Evolutionary conservation across 108 stramenopile genomes (phyloP).

Genomic region (Skeletonema menzelii): DNA sequence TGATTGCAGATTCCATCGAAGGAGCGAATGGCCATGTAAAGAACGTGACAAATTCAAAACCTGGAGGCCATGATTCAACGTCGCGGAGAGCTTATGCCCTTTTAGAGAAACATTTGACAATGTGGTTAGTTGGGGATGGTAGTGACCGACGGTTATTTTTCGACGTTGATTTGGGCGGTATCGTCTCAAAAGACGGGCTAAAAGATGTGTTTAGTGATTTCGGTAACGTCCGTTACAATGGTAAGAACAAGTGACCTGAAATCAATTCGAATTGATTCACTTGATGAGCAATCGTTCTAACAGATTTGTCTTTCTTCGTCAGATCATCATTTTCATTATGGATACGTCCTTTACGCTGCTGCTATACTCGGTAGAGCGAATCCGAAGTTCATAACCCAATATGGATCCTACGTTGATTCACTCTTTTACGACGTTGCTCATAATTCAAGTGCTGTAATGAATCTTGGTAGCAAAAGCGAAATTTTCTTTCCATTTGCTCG

Average conservation of each 20-base stretch:
- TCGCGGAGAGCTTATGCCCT: constrained; percentile 26
- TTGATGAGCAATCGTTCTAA: neutral
- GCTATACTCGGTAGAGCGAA: constrained; percentile 69
- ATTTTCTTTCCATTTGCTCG: constrained; percentile 77
- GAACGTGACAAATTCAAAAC: constrained; percentile 9
- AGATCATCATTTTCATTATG: constrained; percentile 85
- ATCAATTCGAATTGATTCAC: neutral
- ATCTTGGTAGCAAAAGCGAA: constrained; percentile 15
- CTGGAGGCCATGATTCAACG: neutral
- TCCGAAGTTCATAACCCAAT: constrained; percentile 62
- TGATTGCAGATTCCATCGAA: constrained; percentile 54
- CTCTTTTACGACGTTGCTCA: constrained; percentile 81
- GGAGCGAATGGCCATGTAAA: constrained; percentile 8
- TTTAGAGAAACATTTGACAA: constrained; percentile 36
- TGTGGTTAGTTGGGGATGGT: constrained; percentile 35
- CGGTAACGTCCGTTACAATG: constrained; percentile 30
- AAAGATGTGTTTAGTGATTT: constrained; percentile 39
- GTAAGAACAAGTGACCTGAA: neutral
- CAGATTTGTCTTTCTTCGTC: neutral
- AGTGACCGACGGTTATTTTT: constrained; percentile 26
- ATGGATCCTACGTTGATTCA: constrained; percentile 69
- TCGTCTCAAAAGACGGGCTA: constrained; percentile 41
- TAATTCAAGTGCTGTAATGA: constrained; percentile 53
- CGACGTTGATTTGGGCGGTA: constrained; percentile 48
- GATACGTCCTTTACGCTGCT: constrained; percentile 72